Evolutionary conservation across 164 flowering plant species (phyloP).

Genomic region (Magnolia officinalis): DNA sequence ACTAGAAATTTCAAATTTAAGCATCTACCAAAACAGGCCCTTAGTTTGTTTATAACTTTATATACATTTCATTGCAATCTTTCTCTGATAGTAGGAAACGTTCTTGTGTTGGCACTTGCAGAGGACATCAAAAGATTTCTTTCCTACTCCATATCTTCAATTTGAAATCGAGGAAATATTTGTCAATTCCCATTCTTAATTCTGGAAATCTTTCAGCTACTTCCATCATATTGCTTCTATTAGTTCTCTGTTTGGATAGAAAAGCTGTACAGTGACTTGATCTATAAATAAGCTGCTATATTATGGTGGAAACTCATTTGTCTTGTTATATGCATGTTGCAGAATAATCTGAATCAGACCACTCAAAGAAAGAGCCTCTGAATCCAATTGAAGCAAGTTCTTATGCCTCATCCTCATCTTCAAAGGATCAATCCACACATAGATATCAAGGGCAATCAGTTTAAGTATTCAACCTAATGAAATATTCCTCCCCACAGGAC

Average conservation of each 20-base stretch:
- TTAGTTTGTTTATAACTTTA: too few relatives aligned
- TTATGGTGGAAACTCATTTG: neutral
- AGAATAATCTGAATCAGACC: constrained; percentile 7
- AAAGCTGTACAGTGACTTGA: neutral
- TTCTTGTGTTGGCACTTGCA: neutral
- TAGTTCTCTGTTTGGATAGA: neutral
- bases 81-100: neutral
- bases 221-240: neutral
- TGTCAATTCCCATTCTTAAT: too few relatives aligned
- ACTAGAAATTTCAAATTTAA: too few relatives aligned
- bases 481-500: neutral
- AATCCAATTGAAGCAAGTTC: constrained; percentile 6
- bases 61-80: too few relatives aligned
- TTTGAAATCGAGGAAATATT: too few relatives aligned
- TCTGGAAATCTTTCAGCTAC: too few relatives aligned
- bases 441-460: constrained; percentile 3
- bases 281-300: neutral
- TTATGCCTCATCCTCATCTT: constrained; percentile 5
- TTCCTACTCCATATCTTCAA: neutral
- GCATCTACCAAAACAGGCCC: too few relatives aligned
- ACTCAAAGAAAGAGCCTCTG: constrained; percentile 4
- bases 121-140: neutral
- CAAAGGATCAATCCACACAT: neutral
- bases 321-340: neutral
- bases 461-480: constrained; percentile 17